Conservation (phyloP, 164 flowering plant genomes). For the Cinnamomum chago region DNA sequence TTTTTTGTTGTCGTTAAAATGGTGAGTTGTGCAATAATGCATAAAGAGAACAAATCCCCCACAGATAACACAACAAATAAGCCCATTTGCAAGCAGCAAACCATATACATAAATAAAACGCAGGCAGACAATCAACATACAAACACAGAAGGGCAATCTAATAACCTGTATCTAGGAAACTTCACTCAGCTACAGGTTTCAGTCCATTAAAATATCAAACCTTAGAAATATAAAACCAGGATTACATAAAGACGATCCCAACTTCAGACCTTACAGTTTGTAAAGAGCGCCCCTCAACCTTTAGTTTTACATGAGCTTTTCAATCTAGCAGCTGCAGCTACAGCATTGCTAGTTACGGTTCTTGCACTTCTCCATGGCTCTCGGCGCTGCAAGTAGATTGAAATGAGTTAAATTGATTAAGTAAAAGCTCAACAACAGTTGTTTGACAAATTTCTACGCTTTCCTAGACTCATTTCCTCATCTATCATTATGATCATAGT, state of each 20-base stretch:
- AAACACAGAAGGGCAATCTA: slow-evolving; percentile 14
- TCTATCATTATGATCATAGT: background rate
- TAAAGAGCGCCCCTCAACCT: slow-evolving; percentile 2
- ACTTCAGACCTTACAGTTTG: slow-evolving; percentile 2
- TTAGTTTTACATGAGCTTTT: slow-evolving; percentile 5
- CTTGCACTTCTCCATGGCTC: slow-evolving; percentile 70
- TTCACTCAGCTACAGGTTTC: slow-evolving; percentile 14
- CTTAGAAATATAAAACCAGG: slow-evolving; percentile 11
- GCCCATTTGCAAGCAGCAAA: slow-evolving; percentile 23
- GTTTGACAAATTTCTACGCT: background rate
- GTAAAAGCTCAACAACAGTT: background rate
- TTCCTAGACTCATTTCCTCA: background rate
- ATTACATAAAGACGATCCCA: slow-evolving; percentile 1
- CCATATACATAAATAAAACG: slow-evolving; percentile 36
- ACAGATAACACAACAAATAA: background rate
- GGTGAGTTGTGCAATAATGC: too few relatives aligned
- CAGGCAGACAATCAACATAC: slow-evolving; percentile 28
- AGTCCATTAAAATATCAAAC: slow-evolving; percentile 26
- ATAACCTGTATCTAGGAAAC: slow-evolving; percentile 12
- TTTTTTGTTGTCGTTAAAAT: too few relatives aligned
- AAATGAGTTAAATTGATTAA: background rate
- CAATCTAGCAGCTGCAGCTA: slow-evolving; percentile 1
- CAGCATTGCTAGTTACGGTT: slow-evolving; percentile 32
- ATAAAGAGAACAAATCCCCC: background rate
- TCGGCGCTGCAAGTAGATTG: slow-evolving; percentile 48